Conservation (phyloP, 257 asterid genomes). For the Solanum bulbocastanum region DNA sequence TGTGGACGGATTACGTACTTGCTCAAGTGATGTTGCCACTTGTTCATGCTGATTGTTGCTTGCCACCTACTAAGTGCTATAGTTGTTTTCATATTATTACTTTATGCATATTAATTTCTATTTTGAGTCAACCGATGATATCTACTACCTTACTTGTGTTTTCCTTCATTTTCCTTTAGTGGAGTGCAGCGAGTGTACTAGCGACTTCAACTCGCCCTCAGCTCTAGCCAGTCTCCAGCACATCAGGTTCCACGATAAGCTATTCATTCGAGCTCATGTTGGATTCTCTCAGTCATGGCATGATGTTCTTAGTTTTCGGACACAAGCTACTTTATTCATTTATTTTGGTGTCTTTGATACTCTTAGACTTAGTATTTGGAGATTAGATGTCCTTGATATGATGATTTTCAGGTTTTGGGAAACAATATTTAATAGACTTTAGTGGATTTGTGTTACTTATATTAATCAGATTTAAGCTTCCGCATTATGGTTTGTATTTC, state of each 20-base stretch:
- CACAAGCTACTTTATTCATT: neutral
- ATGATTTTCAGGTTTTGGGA: neutral
- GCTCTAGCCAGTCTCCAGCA: neutral
- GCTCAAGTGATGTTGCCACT: neutral
- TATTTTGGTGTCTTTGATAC: neutral
- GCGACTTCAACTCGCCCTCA: neutral
- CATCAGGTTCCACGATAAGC: neutral
- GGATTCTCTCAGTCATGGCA: neutral
- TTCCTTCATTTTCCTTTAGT: neutral
- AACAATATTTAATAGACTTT: neutral
- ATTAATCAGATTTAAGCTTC: neutral
- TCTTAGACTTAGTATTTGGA: no score
- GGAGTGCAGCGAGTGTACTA: neutral
- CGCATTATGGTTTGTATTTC: neutral
- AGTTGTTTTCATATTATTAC: neutral
- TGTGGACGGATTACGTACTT: neutral
- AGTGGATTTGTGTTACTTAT: neutral
- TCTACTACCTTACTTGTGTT: neutral
- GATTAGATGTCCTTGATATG: neutral
- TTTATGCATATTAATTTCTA: neutral
- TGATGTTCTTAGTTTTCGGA: neutral
- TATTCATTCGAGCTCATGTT: neutral
- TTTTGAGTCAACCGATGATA: neutral
- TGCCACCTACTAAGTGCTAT: neutral
- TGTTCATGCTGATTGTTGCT: neutral